These are phyloP conservation scores for Naganishia kalamii DNA, from an alignment of 768 basidiomycete genomes.

Conservation along the genomic window DNA sequence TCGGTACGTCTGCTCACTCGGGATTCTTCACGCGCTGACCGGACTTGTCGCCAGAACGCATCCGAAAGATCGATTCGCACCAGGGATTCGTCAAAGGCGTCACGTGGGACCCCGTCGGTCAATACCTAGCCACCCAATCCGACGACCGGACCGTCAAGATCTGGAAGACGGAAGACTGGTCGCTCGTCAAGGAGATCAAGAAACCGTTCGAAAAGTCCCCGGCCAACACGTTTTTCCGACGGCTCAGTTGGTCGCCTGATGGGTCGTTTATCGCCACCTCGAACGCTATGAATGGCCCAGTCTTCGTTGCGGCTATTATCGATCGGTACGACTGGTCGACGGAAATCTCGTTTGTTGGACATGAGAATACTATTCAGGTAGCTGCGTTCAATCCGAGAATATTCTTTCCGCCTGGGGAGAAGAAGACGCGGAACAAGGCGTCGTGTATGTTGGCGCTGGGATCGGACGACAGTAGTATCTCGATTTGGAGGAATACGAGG, in stretches of 20 bases:
- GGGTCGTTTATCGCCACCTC: conserved; percentile 98
- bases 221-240: conserved; percentile 85
- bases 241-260: conserved; percentile 96
- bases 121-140: conserved; percentile 89
- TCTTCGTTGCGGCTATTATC: conserved; percentile 95
- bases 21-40: not conserved
- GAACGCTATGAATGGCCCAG: conserved; percentile 94
- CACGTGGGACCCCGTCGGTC: conserved; percentile 96
- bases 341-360: conserved; percentile 89
- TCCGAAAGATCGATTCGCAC: conserved; percentile 77
- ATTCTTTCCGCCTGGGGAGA: conserved; percentile 68
- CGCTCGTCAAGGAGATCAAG: conserved; percentile 69
- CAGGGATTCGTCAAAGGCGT: conserved; percentile 98
- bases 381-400: conserved; percentile 94
- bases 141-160: conserved; percentile 95
- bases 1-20: conserved; percentile 55
- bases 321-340: conserved; percentile 75
- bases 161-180: conserved; percentile 92
- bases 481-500: conserved; percentile 91
- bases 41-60: conserved; percentile 56
- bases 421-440: conserved; percentile 49
- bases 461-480: conserved; percentile 86
- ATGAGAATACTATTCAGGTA: conserved; percentile 94
- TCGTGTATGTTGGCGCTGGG: conserved; percentile 62
- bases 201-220: conserved; percentile 93